phyloP scores from a whole-genome alignment of 371 early-diverging fungal species.

The Mucor circinelloides region DNA sequence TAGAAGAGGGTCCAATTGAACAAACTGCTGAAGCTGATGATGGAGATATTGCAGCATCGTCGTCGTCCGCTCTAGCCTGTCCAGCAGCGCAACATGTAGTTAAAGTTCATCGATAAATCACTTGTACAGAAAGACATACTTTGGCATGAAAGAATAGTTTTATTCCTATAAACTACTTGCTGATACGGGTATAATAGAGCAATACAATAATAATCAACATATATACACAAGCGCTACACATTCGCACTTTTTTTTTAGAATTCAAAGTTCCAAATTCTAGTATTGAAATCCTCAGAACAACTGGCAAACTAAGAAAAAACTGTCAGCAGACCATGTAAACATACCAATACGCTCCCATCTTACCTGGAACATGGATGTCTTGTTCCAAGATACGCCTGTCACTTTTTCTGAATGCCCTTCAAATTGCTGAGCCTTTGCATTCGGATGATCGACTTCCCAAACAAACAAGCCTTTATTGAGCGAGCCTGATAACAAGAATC shows the following conservation, averaged over 20 bases:
- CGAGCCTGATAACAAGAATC: slow-evolving; percentile 41
- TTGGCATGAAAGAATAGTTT: neutral
- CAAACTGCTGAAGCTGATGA: neutral
- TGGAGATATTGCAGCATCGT: neutral
- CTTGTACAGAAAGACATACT: neutral
- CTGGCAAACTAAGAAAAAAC: slow-evolving; percentile 32
- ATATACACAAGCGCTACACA: neutral
- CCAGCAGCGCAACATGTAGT: neutral
- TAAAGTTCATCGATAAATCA: neutral
- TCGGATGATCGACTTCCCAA: slow-evolving; percentile 40
- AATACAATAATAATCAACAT: neutral
- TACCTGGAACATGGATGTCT: slow-evolving; percentile 23
- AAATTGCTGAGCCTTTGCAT: slow-evolving; percentile 17
- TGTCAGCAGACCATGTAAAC: neutral
- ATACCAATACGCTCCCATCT: neutral
- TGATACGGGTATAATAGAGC: neutral
- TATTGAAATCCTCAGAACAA: slow-evolving; percentile 45
- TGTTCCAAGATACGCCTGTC: slow-evolving; percentile 39
- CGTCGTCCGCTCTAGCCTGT: neutral
- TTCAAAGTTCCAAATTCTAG: slow-evolving; percentile 40
- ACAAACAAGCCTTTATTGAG: slow-evolving; percentile 21
- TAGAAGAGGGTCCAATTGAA: neutral
- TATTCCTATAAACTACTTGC: neutral
- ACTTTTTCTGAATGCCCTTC: slow-evolving; percentile 38
- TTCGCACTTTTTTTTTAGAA: neutral